Percentiles rank a stretch among this genome's conserved stretches.
Conservation (phyloP, 2,329 filamentous ascomycete species). For the Ophiostoma angusticollis region DNA sequence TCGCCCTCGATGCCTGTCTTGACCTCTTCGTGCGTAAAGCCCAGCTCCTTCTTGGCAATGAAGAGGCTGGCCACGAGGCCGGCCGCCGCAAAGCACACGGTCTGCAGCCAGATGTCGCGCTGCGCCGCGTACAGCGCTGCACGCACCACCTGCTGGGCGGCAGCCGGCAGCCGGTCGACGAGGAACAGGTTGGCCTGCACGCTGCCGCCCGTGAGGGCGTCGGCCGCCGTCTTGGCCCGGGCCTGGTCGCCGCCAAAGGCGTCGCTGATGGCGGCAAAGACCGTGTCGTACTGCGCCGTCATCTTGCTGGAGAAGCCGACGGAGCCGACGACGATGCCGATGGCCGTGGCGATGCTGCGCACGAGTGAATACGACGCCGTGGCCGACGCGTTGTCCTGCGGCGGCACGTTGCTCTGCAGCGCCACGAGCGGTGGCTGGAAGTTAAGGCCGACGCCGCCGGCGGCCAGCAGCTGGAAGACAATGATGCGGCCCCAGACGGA, state of each 20-base stretch:
- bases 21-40: conserved; percentile 41
- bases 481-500: conserved; percentile 26
- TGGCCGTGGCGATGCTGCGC: conserved; percentile 28
- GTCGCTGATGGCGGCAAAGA: conserved; percentile 8
- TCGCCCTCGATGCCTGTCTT: conserved; percentile 37
- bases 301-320: conserved; percentile 13
- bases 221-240: neutral
- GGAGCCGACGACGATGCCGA: conserved; percentile 12
- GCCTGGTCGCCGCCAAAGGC: neutral
- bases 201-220: conserved; percentile 8
- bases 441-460: conserved; percentile 43
- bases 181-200: conserved; percentile 27
- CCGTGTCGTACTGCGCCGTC: conserved; percentile 4
- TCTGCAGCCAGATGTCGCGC: conserved; percentile 44
- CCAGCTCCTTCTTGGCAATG: conserved; percentile 35
- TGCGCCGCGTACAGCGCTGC: conserved; percentile 36
- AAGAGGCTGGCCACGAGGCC: conserved; percentile 35
- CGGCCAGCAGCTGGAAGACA: conserved; percentile 41
- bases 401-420: conserved; percentile 45
- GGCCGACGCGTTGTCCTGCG: conserved; percentile 44
- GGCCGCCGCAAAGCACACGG: conserved; percentile 33
- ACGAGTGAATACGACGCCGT: conserved; percentile 45
- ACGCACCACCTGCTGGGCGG: conserved; percentile 31
- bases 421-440: conserved; percentile 48
- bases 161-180: conserved; percentile 29